A percentile compares a stretch with the other conserved stretches of the same genome.
Conservation (phyloP, 208 protist genomes). For the Trypanosomatidae sp. region DNA sequence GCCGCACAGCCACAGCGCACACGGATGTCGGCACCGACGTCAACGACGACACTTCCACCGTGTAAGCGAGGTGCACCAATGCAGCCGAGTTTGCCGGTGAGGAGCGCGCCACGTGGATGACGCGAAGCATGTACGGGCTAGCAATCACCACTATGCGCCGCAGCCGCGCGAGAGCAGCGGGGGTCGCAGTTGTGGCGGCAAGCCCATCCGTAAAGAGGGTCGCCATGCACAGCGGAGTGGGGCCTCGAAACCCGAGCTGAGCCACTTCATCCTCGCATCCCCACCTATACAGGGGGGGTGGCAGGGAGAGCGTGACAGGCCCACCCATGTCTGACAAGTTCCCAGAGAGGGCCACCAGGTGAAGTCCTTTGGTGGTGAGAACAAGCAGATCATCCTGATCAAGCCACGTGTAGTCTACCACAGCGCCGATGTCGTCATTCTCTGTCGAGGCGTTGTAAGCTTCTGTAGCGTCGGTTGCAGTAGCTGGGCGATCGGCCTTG, state of each 20-base stretch:
- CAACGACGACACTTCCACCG: slow-evolving; percentile 44
- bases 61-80: slow-evolving; percentile 33
- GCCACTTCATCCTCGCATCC: slow-evolving; percentile 4
- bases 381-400: slow-evolving; percentile 57
- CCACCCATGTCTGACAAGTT: slow-evolving; percentile 40
- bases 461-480: neutral
- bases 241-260: slow-evolving; percentile 13
- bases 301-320: slow-evolving; percentile 25
- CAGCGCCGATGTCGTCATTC: neutral
- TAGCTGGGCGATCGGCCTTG: no score
- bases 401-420: slow-evolving; percentile 67
- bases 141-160: slow-evolving; percentile 43
- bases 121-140: slow-evolving; percentile 46
- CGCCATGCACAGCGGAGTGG: slow-evolving; percentile 20
- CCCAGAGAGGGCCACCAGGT: slow-evolving; percentile 36
- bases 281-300: slow-evolving; percentile 30
- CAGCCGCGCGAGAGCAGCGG: neutral
- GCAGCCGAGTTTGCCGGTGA: neutral
- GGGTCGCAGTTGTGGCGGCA: neutral
- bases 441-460: neutral
- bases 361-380: slow-evolving; percentile 46
- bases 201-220: slow-evolving; percentile 8
- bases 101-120: slow-evolving; percentile 30
- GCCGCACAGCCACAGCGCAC: slow-evolving; percentile 23
- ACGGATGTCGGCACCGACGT: slow-evolving; percentile 40